Conservation (phyloP, 306 rosid genomes). For the Senna siamea region DNA sequence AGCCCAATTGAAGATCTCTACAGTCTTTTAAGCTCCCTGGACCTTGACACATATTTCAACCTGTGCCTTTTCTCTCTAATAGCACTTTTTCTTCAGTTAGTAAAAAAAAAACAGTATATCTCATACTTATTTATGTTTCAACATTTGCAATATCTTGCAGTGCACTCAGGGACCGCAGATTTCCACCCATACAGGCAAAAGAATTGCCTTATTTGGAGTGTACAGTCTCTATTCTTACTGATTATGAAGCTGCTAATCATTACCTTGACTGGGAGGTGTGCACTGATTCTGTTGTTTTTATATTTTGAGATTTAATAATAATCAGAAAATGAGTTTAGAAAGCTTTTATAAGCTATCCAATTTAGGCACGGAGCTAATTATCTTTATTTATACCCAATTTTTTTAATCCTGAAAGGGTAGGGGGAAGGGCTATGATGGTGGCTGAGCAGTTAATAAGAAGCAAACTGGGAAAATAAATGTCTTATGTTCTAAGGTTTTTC, state of each 20-base stretch:
- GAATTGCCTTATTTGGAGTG: slow-evolving; percentile 86
- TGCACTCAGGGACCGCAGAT: slow-evolving; percentile 92
- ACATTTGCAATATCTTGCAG: slow-evolving; percentile 60
- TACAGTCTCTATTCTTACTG: slow-evolving; percentile 88
- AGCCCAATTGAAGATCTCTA: too few relatives aligned
- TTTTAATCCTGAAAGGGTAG: slow-evolving; percentile 1
- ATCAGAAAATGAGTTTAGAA: not conserved
- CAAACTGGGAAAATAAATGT: not conserved
- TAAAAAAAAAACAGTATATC: not conserved
- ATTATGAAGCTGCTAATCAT: slow-evolving; percentile 76
- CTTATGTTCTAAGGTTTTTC: not conserved
- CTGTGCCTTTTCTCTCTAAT: not conserved
- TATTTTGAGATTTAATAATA: slow-evolving; percentile 12
- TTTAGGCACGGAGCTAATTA: not conserved
- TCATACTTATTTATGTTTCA: slow-evolving; percentile 18
- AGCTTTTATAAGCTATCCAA: slow-evolving; percentile 10
- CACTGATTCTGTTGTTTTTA: slow-evolving; percentile 32
- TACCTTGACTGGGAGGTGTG: slow-evolving; percentile 97
- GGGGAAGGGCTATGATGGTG: not conserved
- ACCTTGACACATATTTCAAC: not conserved
- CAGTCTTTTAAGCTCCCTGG: too few relatives aligned
- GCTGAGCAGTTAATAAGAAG: slow-evolving; percentile 11
- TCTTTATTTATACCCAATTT: not conserved
- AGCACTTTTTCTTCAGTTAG: not conserved
- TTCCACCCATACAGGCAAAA: slow-evolving; percentile 81